A percentile compares a stretch with the other conserved stretches of the same genome.
phyloP scores from a whole-genome alignment of 176 grass and related monocot species.

The Carex parvula region DNA sequence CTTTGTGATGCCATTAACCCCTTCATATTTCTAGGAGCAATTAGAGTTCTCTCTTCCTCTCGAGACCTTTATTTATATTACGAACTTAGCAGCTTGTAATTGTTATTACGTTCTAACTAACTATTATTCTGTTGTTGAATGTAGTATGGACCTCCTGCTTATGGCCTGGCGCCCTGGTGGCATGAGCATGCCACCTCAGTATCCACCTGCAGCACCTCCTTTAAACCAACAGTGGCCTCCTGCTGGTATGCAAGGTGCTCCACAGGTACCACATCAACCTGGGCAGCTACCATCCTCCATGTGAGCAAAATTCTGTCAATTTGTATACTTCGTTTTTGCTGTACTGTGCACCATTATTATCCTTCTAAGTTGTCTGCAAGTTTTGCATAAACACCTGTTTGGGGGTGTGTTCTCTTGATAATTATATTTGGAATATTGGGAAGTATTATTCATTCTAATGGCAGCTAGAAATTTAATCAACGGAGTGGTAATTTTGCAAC shows the following conservation, averaged over 20 bases:
- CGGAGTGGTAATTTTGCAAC: neutral
- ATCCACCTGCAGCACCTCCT: constrained; percentile 43
- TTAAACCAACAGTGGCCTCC: constrained; percentile 59
- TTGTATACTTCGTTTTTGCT: constrained; percentile 17
- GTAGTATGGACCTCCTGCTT: constrained; percentile 32
- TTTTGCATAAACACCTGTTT: neutral
- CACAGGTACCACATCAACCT: constrained; percentile 46
- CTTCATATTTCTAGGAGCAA: neutral
- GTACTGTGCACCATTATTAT: neutral
- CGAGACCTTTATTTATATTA: neutral
- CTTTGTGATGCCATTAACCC: neutral
- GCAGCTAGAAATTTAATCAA: too few relatives aligned
- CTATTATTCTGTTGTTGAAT: constrained; percentile 16
- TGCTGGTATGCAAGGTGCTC: constrained; percentile 37
- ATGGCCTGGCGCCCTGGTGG: constrained; percentile 14
- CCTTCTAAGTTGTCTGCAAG: neutral
- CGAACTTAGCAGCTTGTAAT: neutral
- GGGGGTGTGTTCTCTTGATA: neutral
- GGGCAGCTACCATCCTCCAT: constrained; percentile 41
- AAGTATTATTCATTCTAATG: neutral
- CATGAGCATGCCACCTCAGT: constrained; percentile 53
- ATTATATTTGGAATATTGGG: neutral
- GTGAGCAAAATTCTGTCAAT: constrained; percentile 28
- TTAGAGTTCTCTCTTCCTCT: neutral
- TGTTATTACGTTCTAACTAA: neutral